Evolutionary conservation across 2,329 filamentous ascomycete genomes (phyloP), one percentile per base, ranked within the genome.

Genomic region (Ophiostoma quercus): DNA sequence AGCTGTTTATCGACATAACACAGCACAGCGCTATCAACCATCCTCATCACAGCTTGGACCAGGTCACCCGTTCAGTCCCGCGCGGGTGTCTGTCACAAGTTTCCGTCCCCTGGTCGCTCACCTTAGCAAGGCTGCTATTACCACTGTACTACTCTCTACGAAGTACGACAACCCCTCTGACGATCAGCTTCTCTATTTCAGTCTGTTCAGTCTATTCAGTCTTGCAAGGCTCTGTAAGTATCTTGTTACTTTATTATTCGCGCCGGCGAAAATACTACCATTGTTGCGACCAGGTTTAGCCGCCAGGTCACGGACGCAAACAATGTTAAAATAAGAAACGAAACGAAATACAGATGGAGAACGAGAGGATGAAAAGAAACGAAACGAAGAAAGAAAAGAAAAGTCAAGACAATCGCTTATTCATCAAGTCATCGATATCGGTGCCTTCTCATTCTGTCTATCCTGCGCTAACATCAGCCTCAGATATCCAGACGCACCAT

Each of bases 21-120:
- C 25, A 29, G 25, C 25, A 29, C n/a, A n/a, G n/a, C n/a, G n/a
- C n/a, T n/a, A n/a, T n/a, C n/a, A n/a, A n/a, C n/a, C n/a, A n/a
- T n/a, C n/a, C 41, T 47, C 43, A n/a, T 47, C 43, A 47, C 43
- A 57, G 51, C 51, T 57, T 57, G 16, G 51, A 57, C 51, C 22
- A 22, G 25, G 51, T 57, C 51, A 57, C 51, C 51, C 51, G 51
- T 25, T 57, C n/a, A 29, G 51, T 57, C 51, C 51, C 51, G 51
- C 51, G 51, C 51, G 51, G 51, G 51, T 57, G 51, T 57, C 51
- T 57, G 51, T 57, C 51, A 57, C 51, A 57, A 25, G 51, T 57
- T 57, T 25, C 51, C 51, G n/a, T 25, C 51, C 51, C 51, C 51
- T 25, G 22, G 51, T 57, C 51, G 8, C 9, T 25, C 22, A 25